These are phyloP conservation scores for Alternaria postmessia DNA, from an alignment of 2,329 filamentous ascomycete species.

Conservation along the genomic window DNA sequence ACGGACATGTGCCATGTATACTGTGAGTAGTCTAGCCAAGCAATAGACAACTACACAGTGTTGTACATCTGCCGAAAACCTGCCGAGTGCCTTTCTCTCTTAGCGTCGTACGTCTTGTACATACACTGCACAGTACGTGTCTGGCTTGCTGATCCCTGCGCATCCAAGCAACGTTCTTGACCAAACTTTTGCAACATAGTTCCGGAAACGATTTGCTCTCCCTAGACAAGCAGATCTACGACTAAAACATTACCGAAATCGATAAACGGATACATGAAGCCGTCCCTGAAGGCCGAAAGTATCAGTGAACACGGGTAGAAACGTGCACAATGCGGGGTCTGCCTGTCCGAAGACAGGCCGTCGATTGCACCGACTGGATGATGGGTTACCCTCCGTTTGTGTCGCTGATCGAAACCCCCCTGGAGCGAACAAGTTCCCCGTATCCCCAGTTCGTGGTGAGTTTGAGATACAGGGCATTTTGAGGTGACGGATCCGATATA, in stretches of 20 bases:
- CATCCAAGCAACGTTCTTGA: background rate
- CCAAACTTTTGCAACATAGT: background rate
- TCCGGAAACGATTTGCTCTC: background rate
- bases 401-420: background rate
- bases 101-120: background rate
- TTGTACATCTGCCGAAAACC: background rate
- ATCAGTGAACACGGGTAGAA: background rate
- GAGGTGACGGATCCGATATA: background rate
- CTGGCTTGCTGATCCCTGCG: background rate
- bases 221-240: background rate
- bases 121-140: background rate
- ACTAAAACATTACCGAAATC: background rate
- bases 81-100: background rate
- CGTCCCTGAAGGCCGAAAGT: constrained; percentile 1
- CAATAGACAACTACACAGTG: background rate
- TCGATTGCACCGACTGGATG: constrained; percentile 1
- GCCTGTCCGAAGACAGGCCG: constrained; percentile 4
- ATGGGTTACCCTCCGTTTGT: background rate
- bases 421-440: background rate
- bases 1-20: background rate
- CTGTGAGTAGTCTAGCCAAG: background rate
- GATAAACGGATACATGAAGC: background rate
- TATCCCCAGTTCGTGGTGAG: background rate
- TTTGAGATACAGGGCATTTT: background rate
- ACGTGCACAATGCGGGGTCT: background rate